These are phyloP conservation scores for Hirschfeldia incana DNA, from an alignment of 345 rosid genomes.

Conservation along the genomic window DNA sequence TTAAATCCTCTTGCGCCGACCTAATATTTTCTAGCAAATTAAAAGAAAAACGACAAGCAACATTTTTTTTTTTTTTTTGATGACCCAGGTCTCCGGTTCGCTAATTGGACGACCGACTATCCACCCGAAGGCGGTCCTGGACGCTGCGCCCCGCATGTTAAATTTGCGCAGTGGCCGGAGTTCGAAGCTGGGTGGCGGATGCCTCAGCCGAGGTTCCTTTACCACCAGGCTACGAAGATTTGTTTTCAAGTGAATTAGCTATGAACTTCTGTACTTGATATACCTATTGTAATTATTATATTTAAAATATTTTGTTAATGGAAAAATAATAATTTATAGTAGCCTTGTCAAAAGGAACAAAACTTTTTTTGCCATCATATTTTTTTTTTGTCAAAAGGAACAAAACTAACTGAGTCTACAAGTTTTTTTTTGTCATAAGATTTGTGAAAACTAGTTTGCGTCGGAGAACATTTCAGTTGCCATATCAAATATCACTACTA, in stretches of 20 bases:
- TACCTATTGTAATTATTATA: not conserved
- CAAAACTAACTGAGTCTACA: slow-evolving; percentile 11
- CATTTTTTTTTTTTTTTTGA: not conserved
- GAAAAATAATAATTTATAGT: not conserved
- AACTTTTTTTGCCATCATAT: too few relatives aligned
- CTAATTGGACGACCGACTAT: too few relatives aligned
- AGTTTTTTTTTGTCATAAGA: not conserved
- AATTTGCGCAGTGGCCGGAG: too few relatives aligned
- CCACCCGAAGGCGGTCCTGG: too few relatives aligned
- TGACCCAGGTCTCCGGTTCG: too few relatives aligned
- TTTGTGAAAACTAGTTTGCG: not conserved
- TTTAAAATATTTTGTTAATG: slow-evolving; percentile 11
- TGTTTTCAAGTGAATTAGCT: slow-evolving; percentile 17
- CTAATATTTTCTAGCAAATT: not conserved
- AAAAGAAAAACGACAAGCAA: slow-evolving; percentile 6
- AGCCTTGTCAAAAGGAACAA: not conserved
- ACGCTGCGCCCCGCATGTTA: too few relatives aligned
- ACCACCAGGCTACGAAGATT: not conserved
- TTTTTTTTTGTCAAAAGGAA: not conserved
- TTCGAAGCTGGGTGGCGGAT: too few relatives aligned
- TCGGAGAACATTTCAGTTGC: not conserved
- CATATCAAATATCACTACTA: not conserved
- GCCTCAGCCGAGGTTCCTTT: too few relatives aligned
- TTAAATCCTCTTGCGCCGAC: not conserved
- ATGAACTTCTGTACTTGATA: slow-evolving; percentile 5